Evolutionary conservation across 805 yeast species (phyloP).

Genomic region (Candida adriatica): DNA sequence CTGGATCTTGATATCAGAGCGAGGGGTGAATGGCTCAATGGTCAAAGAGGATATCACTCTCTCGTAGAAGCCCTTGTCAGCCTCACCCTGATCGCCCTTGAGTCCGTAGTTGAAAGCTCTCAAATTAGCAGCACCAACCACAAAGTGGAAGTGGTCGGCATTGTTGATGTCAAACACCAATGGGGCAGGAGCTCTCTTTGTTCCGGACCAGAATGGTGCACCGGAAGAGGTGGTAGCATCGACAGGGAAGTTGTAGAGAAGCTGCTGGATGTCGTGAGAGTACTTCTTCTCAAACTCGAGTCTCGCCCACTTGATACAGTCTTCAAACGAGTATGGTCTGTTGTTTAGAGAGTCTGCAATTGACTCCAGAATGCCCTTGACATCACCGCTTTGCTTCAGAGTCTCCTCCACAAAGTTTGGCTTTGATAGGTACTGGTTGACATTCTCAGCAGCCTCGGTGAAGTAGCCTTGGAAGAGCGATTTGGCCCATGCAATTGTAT

Average conservation of each 20-base stretch:
- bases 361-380: constrained; percentile 78
- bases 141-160: constrained; percentile 72
- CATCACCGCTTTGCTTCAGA: constrained; percentile 87
- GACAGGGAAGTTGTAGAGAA: constrained; percentile 88
- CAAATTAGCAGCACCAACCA: constrained; percentile 85
- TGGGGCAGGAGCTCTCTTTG: constrained; percentile 94
- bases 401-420: constrained; percentile 90
- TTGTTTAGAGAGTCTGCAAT: constrained; percentile 66
- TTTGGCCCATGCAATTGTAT: constrained; percentile 99
- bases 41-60: constrained; percentile 43
- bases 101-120: constrained; percentile 88
- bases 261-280: constrained; percentile 80
- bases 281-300: constrained; percentile 79
- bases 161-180: constrained; percentile 68
- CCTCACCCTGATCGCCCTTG: constrained; percentile 59
- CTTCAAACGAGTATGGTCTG: constrained; percentile 86
- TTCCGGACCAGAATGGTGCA: constrained; percentile 95
- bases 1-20: constrained; percentile 71
- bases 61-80: constrained; percentile 41
- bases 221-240: constrained; percentile 90
- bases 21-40: constrained; percentile 67
- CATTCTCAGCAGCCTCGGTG: constrained; percentile 87
- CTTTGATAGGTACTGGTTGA: constrained; percentile 82
- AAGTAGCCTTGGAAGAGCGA: constrained; percentile 89
- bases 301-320: constrained; percentile 95